phyloP scores from a whole-genome alignment of 2,329 filamentous ascomycete genomes.

The Juglanconis juglandina region DNA sequence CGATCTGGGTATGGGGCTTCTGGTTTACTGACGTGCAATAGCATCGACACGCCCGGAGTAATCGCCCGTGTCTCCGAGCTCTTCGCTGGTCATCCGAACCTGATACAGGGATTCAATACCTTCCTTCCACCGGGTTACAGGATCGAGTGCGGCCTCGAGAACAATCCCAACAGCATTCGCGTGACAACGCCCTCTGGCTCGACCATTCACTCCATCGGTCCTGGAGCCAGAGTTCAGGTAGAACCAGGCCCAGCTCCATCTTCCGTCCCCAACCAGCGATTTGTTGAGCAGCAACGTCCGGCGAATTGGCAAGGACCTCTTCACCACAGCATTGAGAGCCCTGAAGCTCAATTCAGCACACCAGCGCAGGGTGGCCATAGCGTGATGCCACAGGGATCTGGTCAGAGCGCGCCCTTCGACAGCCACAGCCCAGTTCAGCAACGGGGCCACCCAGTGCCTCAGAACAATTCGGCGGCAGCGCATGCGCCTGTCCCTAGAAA shows the following conservation, averaged over 20 bases:
- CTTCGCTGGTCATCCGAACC: conserved; percentile 90
- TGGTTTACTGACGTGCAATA: conserved; percentile 29
- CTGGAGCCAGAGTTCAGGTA: conserved; percentile 44
- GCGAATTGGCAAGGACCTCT: conserved; percentile 53
- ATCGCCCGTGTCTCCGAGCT: conserved; percentile 95
- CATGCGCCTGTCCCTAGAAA: conserved; percentile 48
- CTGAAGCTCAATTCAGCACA: conserved; percentile 59
- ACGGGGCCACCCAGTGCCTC: conserved; percentile 28
- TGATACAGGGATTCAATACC: conserved; percentile 98
- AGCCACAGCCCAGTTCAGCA: conserved; percentile 27
- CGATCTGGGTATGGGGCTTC: not conserved
- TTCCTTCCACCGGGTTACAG: conserved; percentile 93
- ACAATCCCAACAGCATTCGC: conserved; percentile 91
- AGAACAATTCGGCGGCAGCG: conserved; percentile 33
- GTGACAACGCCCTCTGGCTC: conserved; percentile 98
- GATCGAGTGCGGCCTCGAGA: conserved; percentile 91
- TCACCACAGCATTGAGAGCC: conserved; percentile 60
- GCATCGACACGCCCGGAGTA: conserved; percentile 94
- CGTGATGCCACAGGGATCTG: conserved; percentile 41
- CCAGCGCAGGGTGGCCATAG: conserved; percentile 49
- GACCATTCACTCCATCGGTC: conserved; percentile 79
- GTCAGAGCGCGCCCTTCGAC: conserved; percentile 30
- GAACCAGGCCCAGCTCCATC: conserved; percentile 38
- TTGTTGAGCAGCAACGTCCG: conserved; percentile 44
- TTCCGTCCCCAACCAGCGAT: conserved; percentile 36